Conservation (phyloP, 2,329 filamentous ascomycete genomes). For the Lanzia echinophila region DNA sequence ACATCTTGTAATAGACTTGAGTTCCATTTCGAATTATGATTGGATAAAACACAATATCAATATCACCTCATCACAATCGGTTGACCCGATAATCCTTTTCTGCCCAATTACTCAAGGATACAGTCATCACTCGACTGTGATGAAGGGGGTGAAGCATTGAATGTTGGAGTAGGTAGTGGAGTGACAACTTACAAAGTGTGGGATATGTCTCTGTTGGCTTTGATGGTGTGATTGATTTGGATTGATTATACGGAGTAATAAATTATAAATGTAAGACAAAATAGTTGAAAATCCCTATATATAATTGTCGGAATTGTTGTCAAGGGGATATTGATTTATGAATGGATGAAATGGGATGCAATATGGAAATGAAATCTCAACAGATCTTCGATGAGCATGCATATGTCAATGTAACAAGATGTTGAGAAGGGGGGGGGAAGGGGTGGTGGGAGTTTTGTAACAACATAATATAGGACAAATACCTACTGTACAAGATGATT, state of each 20-base stretch:
- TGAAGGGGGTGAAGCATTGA: not conserved
- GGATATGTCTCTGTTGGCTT: not conserved
- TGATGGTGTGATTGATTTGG: not conserved
- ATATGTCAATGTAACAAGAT: not conserved
- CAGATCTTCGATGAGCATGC: conserved; percentile 4
- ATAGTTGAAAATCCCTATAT: too few species aligned
- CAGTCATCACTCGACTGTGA: not conserved
- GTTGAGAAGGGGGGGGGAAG: too few species aligned
- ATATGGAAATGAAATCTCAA: conserved; percentile 2
- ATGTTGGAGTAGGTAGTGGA: not conserved
- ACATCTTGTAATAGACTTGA: too few species aligned
- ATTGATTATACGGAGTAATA: too few species aligned
- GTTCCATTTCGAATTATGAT: not conserved
- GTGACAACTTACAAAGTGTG: not conserved
- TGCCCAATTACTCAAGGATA: not conserved
- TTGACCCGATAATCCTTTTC: not conserved
- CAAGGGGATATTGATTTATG: not conserved
- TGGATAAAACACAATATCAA: not conserved
- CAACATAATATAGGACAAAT: too few species aligned
- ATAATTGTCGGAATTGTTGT: not conserved
- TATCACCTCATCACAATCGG: conserved; percentile 4
- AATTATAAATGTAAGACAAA: too few species aligned
- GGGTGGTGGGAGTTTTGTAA: too few species aligned
- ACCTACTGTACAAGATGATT: too few species aligned
- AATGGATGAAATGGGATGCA: too few species aligned